Evolutionary conservation across 2,329 filamentous ascomycete species (phyloP), one percentile per base, ranked within the genome.

Genomic region (Alternaria sp.): DNA sequence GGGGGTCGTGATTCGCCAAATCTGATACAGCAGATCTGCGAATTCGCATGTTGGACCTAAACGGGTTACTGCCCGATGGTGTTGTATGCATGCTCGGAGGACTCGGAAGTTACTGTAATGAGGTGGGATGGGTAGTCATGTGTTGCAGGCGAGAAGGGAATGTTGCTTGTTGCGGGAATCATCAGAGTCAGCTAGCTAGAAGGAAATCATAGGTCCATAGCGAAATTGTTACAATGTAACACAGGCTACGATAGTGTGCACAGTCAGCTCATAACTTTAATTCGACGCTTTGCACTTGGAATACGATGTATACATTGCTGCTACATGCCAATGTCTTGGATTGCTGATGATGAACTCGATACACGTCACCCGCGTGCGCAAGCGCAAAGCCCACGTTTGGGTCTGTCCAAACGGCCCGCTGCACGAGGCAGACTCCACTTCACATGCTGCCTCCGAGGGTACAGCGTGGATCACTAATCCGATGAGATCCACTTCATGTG

Each of bases 401-500:
- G 49, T 51, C 44, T 46, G 21, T 46, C 47, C 47, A 51, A 51
- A 51, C 26, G 47, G 49, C 49, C 49, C 49, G 28, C 49, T 21
- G 28, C 28, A 32, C 21, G 8, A 51, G 8, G 17, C 44, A 23
- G 19, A 36, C 17, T 13, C 30, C 30, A 40, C 54, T 26, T 54
- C 60, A 59, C 49, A 54, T 54, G 49, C 36, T 25, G n/a, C n/a
- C 26, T 25, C 49, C 56, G 60, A 59, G 49, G 53, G 17, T 23
- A 15, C 13, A 11, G 3, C 3, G 28, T 40, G 30, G 25, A 43
- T 43, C 40, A 25, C 51, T 57, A 66, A 28, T 62, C 67, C 8
- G 68, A 72, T 25, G 62, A 66, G 54, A 78, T 77, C 75, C 75
- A 76, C 65, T 74, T 75, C 28, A 69, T 55, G 49, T 73, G 71